These are phyloP conservation scores for Cenchrus fungigraminus DNA, from an alignment of 176 grass and related monocot species.

Conservation along the genomic window DNA sequence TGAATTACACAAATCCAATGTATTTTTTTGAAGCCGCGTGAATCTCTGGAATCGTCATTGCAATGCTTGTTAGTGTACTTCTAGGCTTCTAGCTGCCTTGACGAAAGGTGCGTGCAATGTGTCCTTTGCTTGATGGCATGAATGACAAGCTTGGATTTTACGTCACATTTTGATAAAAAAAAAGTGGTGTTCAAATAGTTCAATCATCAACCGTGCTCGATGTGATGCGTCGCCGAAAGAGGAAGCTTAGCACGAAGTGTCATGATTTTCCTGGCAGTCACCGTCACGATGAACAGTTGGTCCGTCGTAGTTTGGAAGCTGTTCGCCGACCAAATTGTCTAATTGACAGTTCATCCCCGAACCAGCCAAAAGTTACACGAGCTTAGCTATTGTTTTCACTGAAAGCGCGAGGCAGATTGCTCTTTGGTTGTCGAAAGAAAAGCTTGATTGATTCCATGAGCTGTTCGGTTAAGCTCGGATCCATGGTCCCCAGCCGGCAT, in stretches of 20 bases:
- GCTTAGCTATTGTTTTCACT: background rate
- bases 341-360: background rate
- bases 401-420: background rate
- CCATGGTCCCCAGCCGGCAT: background rate
- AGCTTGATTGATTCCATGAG: background rate
- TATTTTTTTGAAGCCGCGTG: background rate
- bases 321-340: background rate
- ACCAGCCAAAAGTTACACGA: too few species aligned
- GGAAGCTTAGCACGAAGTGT: background rate
- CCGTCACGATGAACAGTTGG: background rate
- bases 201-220: slow-evolving; percentile 33
- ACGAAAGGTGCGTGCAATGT: background rate
- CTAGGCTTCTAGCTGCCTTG: background rate
- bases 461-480: background rate
- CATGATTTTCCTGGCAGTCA: background rate
- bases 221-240: slow-evolving; percentile 42
- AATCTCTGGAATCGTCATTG: background rate
- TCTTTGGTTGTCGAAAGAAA: slow-evolving; percentile 15
- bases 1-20: background rate
- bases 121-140: slow-evolving; percentile 8
- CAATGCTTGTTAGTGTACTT: background rate
- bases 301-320: background rate
- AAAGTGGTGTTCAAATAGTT: background rate
- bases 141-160: slow-evolving; percentile 23
- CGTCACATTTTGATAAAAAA: slow-evolving; percentile 19